Evolutionary conservation across 2,329 filamentous ascomycete species (phyloP).

Genomic region (Alternaria metachromatica): DNA sequence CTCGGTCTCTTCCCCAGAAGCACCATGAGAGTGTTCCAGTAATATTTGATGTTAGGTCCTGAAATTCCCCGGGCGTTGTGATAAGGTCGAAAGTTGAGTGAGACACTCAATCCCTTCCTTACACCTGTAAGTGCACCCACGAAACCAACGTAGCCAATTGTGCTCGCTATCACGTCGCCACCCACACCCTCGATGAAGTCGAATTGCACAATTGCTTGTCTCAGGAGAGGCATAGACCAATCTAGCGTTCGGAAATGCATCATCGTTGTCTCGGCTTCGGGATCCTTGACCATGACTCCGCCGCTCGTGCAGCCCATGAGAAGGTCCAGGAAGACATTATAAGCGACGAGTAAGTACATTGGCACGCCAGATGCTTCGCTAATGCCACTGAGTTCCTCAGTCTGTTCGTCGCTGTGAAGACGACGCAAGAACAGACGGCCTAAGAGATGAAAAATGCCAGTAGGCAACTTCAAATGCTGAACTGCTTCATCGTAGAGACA

Average conservation of each 20-base stretch:
- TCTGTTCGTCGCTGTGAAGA: conserved; percentile 64
- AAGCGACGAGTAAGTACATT: conserved; percentile 65
- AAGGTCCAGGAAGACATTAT: conserved; percentile 69
- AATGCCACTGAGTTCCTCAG: conserved; percentile 67
- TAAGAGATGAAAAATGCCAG: conserved; percentile 34
- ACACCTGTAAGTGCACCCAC: conserved; percentile 61
- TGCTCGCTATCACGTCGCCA: conserved; percentile 54
- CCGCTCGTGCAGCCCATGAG: conserved; percentile 71
- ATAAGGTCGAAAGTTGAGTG: conserved; percentile 59
- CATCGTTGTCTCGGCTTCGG: conserved; percentile 45
- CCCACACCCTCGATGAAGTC: conserved; percentile 46
- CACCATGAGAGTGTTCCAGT: conserved; percentile 59
- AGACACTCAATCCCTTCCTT: conserved; percentile 54
- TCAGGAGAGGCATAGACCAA: conserved; percentile 55
- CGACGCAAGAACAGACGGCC: conserved; percentile 58
- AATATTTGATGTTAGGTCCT: conserved; percentile 50
- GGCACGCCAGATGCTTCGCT: conserved; percentile 58
- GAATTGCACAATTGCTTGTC: conserved; percentile 50
- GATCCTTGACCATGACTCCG: conserved; percentile 46
- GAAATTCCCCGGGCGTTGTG: conserved; percentile 51
- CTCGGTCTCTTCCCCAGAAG: conserved; percentile 62
- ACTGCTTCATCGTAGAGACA: conserved; percentile 61
- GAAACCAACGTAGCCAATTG: conserved; percentile 60
- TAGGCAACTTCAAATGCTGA: conserved; percentile 15
- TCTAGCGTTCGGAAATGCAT: conserved; percentile 63